phyloP scores from a whole-genome alignment of 257 asterid species.

The Solanum chilense region DNA sequence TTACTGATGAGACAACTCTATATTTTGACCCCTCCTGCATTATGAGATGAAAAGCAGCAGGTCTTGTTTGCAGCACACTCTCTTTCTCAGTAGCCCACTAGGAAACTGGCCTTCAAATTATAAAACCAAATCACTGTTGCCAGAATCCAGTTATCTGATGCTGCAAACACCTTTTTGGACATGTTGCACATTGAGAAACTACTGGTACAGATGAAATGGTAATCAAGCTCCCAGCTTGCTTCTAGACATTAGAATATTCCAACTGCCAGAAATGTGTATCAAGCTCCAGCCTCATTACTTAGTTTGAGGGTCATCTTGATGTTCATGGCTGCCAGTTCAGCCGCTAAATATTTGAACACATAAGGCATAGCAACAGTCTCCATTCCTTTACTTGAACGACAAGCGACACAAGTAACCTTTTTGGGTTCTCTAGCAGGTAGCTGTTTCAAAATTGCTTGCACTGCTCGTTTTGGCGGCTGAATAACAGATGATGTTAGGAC shows the following conservation, averaged over 20 bases:
- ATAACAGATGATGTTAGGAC: conserved; percentile 55
- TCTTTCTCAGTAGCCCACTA: not conserved
- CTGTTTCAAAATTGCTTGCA: conserved; percentile 36
- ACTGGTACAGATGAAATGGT: not conserved
- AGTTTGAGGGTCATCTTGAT: conserved; percentile 67
- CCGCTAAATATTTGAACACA: conserved; percentile 81
- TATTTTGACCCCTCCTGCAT: not conserved
- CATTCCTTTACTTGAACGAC: conserved; percentile 79
- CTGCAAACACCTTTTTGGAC: not conserved
- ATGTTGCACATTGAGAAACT: not conserved
- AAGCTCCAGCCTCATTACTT: conserved; percentile 45
- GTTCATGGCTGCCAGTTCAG: conserved; percentile 95
- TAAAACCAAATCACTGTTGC: not conserved
- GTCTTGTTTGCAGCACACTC: not conserved
- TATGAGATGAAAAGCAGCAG: not conserved
- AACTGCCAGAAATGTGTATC: not conserved
- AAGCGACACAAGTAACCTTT: conserved; percentile 58
- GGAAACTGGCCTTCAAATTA: not conserved
- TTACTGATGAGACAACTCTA: not conserved
- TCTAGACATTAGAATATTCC: not conserved
- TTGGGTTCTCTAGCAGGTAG: conserved; percentile 51
- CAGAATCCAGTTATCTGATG: not conserved
- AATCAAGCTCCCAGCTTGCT: not conserved
- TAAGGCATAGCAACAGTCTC: conserved; percentile 97
- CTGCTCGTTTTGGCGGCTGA: conserved; percentile 33